Evolutionary conservation across 441 rosid genomes (phyloP).

Genomic region (Viola pubescens): DNA sequence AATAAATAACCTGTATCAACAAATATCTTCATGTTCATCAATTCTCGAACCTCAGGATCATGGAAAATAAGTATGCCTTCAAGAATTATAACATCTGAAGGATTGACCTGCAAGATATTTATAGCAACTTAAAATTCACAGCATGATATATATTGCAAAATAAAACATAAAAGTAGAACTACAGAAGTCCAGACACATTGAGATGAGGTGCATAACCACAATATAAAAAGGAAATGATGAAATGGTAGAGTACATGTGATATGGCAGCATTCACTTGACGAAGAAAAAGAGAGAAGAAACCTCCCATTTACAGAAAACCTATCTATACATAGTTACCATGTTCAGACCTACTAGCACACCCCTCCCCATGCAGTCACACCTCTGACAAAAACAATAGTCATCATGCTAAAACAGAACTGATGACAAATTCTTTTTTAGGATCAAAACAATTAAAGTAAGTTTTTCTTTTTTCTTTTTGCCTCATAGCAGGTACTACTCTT

Average conservation of each 20-base stretch:
- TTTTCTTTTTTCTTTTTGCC: no score
- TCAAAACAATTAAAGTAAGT: no score
- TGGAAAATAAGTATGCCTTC: slow-evolving; percentile 97
- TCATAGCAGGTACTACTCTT: not conserved
- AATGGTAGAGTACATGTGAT: no score
- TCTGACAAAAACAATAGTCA: no score
- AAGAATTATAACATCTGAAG: slow-evolving; percentile 89
- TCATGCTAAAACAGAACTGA: not conserved
- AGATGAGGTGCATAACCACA: not conserved
- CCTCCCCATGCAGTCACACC: no score
- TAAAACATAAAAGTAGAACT: not conserved
- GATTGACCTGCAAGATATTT: slow-evolving; percentile 68
- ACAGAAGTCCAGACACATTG: not conserved
- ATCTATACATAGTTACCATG: no score
- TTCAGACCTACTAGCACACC: no score
- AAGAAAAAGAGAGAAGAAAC: no score
- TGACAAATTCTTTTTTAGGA: not conserved
- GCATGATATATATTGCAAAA: not conserved
- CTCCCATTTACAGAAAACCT: no score
- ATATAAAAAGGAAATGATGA: not conserved
- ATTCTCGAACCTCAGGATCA: slow-evolving; percentile 75
- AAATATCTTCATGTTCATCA: slow-evolving; percentile 99
- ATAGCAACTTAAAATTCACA: slow-evolving; percentile 7
- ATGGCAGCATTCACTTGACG: no score
- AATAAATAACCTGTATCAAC: slow-evolving; percentile 82